Conservation (phyloP, 176 grass and related monocot species). For the Avena insularis region DNA sequence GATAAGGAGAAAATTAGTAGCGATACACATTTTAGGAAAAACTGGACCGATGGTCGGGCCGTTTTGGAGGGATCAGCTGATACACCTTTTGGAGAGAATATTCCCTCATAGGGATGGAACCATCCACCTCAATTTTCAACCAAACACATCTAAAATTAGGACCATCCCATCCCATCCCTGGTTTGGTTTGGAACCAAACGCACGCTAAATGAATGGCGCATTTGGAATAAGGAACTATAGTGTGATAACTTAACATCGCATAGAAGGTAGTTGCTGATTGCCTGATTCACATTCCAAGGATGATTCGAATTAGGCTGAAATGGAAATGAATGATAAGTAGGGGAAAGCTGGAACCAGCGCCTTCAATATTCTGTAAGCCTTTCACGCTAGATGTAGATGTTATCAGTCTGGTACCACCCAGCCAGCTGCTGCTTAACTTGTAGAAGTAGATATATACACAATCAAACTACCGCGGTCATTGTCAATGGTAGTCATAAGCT, state of each 20-base stretch:
- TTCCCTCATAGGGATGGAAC: no score
- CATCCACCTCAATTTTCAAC: no score
- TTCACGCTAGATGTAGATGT: background rate
- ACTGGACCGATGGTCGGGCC: no score
- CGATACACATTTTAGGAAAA: no score
- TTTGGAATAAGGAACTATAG: background rate
- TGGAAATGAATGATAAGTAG: background rate
- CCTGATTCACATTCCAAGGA: constrained; percentile 3
- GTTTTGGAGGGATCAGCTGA: no score
- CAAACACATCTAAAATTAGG: no score
- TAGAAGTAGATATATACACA: constrained; percentile 13
- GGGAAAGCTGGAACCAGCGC: background rate
- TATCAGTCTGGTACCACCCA: background rate
- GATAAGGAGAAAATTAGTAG: no score
- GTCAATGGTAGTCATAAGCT: background rate
- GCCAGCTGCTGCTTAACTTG: background rate
- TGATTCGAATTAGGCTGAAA: constrained; percentile 7
- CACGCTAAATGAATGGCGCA: background rate
- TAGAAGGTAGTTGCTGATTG: constrained; percentile 3
- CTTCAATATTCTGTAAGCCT: constrained; percentile 6
- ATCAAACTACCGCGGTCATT: background rate
- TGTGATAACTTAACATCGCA: background rate
- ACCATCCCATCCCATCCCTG: no score
- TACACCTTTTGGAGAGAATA: no score
- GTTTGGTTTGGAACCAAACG: no score